Conservation (phyloP, 805 yeast species). For the Lachancea dasiensis region DNA sequence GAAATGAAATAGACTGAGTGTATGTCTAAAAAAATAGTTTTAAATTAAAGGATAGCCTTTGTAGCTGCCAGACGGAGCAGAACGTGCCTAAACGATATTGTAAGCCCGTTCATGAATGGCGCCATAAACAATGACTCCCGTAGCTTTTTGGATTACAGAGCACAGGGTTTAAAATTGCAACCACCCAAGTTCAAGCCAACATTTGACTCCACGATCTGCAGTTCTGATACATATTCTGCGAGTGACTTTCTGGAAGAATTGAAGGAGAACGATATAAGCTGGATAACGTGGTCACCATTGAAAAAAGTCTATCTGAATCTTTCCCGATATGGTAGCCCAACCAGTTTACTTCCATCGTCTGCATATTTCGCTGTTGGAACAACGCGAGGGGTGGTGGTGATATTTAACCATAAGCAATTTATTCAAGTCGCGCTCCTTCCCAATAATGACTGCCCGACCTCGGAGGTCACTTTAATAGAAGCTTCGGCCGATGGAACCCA, state of each 20-base stretch:
- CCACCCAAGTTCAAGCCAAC: no score
- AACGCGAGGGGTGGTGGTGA: conserved; percentile 51
- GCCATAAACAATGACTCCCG: neutral
- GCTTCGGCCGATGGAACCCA: conserved; percentile 65
- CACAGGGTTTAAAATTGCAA: neutral
- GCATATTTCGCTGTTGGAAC: conserved; percentile 62
- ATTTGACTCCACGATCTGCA: no score
- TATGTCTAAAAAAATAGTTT: no score
- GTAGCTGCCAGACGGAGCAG: no score
- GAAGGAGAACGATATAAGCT: neutral
- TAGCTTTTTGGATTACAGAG: conserved; percentile 5
- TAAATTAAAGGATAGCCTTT: no score
- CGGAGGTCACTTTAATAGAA: conserved; percentile 49
- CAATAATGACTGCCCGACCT: conserved; percentile 25
- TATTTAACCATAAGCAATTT: conserved; percentile 65
- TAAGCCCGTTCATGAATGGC: conserved; percentile 1
- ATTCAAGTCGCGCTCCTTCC: conserved; percentile 37
- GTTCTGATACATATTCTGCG: no score
- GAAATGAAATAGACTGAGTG: no score
- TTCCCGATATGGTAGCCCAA: conserved; percentile 47
- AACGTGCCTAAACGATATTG: no score
- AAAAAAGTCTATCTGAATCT: conserved; percentile 23
- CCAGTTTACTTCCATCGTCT: conserved; percentile 39
- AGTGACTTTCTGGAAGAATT: conserved; percentile 5
- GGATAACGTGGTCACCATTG: conserved; percentile 17